Conservation (phyloP, 345 rosid genomes). For the Citrus sinensis region DNA sequence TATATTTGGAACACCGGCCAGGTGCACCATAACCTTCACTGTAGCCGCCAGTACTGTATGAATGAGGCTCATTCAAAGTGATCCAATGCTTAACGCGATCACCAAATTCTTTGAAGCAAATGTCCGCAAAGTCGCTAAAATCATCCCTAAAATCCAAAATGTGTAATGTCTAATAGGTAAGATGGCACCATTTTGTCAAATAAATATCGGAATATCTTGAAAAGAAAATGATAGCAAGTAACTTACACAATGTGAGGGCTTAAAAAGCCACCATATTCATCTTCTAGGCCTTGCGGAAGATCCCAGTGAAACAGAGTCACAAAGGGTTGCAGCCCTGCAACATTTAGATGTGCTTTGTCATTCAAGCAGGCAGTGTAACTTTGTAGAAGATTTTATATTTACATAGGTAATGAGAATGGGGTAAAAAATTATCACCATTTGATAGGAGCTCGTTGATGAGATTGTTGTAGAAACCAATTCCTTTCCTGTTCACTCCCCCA, state of each 20-base stretch:
- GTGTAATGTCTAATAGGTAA: too few species aligned
- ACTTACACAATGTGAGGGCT: neutral
- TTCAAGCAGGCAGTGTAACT: too few species aligned
- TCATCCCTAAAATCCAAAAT: slow-evolving; percentile 22
- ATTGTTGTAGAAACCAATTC: slow-evolving; percentile 23
- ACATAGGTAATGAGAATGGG: neutral
- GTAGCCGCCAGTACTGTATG: slow-evolving; percentile 24
- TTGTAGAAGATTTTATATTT: too few species aligned
- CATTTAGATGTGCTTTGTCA: too few species aligned
- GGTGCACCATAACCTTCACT: slow-evolving; percentile 35
- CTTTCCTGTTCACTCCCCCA: slow-evolving; percentile 22
- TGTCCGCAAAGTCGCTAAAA: slow-evolving; percentile 34
- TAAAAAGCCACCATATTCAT: slow-evolving; percentile 15
- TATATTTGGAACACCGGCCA: slow-evolving; percentile 39
- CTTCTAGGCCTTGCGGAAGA: slow-evolving; percentile 23
- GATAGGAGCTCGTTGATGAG: slow-evolving; percentile 30
- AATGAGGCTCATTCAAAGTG: slow-evolving; percentile 43
- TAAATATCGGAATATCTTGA: too few species aligned
- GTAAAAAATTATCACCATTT: slow-evolving; percentile 15
- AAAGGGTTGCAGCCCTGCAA: slow-evolving; percentile 18
- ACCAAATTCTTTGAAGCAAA: slow-evolving; percentile 41
- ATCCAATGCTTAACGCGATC: slow-evolving; percentile 51
- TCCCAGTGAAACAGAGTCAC: slow-evolving; percentile 24
- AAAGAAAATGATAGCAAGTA: too few species aligned
- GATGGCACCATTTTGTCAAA: too few species aligned